Percentiles rank a stretch among this genome's conserved stretches.
These are phyloP conservation scores for Tylopilus vinaceipallidus DNA, from an alignment of 768 basidiomycete species.

Conservation along the genomic window DNA sequence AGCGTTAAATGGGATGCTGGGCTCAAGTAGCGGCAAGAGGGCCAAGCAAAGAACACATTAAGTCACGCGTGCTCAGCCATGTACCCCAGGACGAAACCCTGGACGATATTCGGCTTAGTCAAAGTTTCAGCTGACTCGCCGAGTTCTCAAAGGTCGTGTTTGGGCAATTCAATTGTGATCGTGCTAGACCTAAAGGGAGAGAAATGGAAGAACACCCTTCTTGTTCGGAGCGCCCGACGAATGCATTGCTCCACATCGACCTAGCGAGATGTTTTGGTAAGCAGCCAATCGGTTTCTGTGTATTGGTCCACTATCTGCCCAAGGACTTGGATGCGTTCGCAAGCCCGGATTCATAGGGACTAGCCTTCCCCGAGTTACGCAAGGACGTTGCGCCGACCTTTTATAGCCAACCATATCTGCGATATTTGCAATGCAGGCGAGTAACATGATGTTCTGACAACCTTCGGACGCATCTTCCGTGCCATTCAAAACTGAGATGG, in stretches of 20 bases:
- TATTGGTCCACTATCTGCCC: not conserved
- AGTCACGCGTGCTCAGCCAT: too few species aligned
- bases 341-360: slow-evolving; percentile 4
- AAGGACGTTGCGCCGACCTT: not conserved
- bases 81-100: not conserved
- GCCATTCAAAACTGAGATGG: too few species aligned
- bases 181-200: slow-evolving; percentile 1
- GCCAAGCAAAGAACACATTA: not conserved
- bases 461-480: too few species aligned
- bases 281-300: not conserved
- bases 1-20: too few species aligned
- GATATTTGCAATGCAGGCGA: too few species aligned
- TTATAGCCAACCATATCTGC: too few species aligned
- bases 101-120: not conserved
- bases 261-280: not conserved
- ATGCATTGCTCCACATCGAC: not conserved
- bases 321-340: not conserved
- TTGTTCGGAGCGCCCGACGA: not conserved
- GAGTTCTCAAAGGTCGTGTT: not conserved
- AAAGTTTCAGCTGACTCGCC: not conserved
- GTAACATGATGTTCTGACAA: too few species aligned
- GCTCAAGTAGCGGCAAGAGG: not conserved
- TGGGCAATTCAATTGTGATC: slow-evolving; percentile 1
- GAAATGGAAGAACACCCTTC: slow-evolving; percentile 5
- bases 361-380: too few species aligned